Conservation (phyloP, 2,329 filamentous ascomycete genomes). For the Claviceps africana region DNA sequence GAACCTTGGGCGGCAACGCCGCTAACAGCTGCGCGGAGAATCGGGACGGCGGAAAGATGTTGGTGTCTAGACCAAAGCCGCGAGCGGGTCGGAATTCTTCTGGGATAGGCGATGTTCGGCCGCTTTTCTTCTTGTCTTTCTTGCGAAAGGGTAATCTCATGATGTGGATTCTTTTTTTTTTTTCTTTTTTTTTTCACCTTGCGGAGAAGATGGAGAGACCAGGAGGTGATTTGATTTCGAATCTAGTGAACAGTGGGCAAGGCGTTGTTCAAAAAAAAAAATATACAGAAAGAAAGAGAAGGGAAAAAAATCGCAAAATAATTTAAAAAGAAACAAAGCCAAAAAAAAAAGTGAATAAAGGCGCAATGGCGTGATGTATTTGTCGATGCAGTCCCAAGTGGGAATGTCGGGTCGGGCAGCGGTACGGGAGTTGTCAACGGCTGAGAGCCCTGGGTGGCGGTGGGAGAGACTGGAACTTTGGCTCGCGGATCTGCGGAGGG, state of each 20-base stretch:
- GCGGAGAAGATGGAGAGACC: not conserved
- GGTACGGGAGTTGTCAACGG: not conserved
- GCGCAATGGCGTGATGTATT: not conserved
- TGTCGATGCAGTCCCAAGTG: not conserved
- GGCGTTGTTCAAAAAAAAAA: no score
- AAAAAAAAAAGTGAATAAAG: no score
- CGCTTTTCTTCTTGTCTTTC: constrained; percentile 23
- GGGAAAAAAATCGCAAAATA: no score
- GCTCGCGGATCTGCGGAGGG: not conserved
- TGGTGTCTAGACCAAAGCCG: constrained; percentile 10
- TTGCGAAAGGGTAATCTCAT: constrained; percentile 25
- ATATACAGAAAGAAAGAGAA: no score
- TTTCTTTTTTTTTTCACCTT: not conserved
- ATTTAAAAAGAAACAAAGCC: no score
- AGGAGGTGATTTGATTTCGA: not conserved
- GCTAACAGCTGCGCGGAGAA: constrained; percentile 30
- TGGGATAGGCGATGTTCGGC: constrained; percentile 12
- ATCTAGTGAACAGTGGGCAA: not conserved
- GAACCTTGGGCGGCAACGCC: constrained; percentile 50
- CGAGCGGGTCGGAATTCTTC: constrained; percentile 16
- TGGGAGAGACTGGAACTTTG: not conserved
- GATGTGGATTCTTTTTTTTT: not conserved
- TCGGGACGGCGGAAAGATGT: constrained; percentile 23
- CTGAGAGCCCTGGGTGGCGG: not conserved
- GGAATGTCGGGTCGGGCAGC: not conserved